Conservation (phyloP, 441 rosid species). For the Sinapis alba region DNA sequence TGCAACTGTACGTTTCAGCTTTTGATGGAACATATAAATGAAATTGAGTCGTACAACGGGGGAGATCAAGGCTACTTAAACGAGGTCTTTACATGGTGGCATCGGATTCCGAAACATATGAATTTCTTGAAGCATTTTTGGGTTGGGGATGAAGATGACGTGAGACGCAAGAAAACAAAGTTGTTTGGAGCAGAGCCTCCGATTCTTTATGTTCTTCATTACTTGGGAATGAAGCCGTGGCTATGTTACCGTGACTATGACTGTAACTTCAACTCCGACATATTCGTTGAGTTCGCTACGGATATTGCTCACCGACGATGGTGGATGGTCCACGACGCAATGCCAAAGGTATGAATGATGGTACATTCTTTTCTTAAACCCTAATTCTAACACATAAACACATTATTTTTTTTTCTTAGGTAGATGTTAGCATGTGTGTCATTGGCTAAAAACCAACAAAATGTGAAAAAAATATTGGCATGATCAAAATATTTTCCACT, state of each 20-base stretch:
- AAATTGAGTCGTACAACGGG: constrained; percentile 86
- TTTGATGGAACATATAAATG: constrained; percentile 84
- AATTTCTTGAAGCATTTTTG: constrained; percentile 94
- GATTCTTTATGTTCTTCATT: constrained; percentile 78
- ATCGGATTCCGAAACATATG: constrained; percentile 82
- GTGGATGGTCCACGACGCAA: constrained; percentile 93
- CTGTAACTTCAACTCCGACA: constrained; percentile 84
- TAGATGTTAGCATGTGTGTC: not conserved
- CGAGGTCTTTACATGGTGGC: constrained; percentile 97
- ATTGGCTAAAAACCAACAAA: not conserved
- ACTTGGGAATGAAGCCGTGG: constrained; percentile 90
- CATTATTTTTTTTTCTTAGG: not conserved
- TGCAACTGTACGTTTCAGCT: constrained; percentile 89
- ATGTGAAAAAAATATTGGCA: not conserved
- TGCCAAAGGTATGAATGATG: constrained; percentile 54
- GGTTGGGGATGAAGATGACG: constrained; percentile 80
- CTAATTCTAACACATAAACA: not conserved
- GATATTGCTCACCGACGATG: constrained; percentile 82
- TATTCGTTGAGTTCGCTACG: constrained; percentile 80
- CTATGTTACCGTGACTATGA: constrained; percentile 87
- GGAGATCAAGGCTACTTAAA: constrained; percentile 95
- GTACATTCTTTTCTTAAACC: not conserved
- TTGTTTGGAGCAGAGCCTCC: constrained; percentile 89
- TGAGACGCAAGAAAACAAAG: constrained; percentile 63
- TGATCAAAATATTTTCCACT: not conserved